Conservation (phyloP, 2,329 filamentous ascomycete genomes). For the Sporothrix globosa region DNA sequence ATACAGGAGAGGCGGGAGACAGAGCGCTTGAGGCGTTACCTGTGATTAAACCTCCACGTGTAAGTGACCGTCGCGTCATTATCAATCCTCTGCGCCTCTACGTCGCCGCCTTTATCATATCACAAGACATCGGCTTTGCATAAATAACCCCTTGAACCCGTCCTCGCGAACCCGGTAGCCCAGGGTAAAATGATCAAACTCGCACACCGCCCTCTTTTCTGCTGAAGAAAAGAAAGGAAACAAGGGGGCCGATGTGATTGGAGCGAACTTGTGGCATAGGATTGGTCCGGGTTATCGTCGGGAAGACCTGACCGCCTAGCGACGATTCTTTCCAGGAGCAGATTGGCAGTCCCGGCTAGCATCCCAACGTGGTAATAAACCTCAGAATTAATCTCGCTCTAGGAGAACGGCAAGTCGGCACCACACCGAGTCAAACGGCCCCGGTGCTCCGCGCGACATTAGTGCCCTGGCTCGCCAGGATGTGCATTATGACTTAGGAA, state of each 20-base stretch:
- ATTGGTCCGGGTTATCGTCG: neutral
- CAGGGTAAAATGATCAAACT: neutral
- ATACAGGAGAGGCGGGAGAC: neutral
- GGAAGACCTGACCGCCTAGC: conserved; percentile 11
- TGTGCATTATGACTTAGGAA: neutral
- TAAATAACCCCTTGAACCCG: neutral
- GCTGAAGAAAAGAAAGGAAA: neutral
- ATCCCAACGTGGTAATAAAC: neutral
- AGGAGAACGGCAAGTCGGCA: conserved; percentile 25
- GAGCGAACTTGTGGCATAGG: neutral
- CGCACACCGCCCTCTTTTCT: conserved; percentile 8
- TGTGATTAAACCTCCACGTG: conserved; percentile 1
- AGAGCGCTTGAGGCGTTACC: neutral
- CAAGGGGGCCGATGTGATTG: neutral
- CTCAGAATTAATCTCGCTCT: conserved; percentile 5
- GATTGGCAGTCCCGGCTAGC: neutral
- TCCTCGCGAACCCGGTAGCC: neutral
- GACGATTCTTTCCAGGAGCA: conserved; percentile 15
- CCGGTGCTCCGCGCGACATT: neutral
- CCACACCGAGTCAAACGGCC: neutral
- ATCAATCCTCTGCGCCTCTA: neutral
- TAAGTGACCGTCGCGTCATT: neutral
- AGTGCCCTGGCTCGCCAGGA: neutral
- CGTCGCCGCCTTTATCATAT: neutral
- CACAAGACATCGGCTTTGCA: neutral